Evolutionary conservation across 306 rosid species (phyloP), one percentile per base, ranked within the genome.

Genomic region (Lathyrus tuberosus): DNA sequence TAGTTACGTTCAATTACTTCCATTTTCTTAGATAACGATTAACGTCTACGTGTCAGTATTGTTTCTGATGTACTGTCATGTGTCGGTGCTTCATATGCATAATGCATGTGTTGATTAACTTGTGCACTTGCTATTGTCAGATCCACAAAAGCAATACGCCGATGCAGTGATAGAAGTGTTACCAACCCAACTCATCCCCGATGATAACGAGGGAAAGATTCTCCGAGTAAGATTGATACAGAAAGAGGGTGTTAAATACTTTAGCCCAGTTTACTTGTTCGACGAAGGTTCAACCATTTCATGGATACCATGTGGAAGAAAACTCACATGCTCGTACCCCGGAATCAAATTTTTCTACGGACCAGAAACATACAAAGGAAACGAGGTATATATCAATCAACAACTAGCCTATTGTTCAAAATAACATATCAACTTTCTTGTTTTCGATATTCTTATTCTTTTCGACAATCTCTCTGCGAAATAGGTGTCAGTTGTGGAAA

Each of bases 221-320:
- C 65, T 95, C 63, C 86, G 97, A 86, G 99, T 95, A 20, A 91
- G 83, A 69, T 77, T 95, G 85, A 95, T 95, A 49, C 92, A 89
- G 87, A 95, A 95, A 78, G 99, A 95, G 61, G 99, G 92, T 22
- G 95, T 95, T 9, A 51, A 91, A 48, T 69, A 72, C 65, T 95
- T 95, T 74, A 84, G 81, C 82, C 97, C 99, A 2, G 96, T 91
- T 76, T 95, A 95, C 83, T 81, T 95, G 84, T 95, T 95, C 68
- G 99, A 95, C 79, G 97, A 95, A 5, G 99, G 99, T 71, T 95
- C 99, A 1, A 80, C 97, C 67, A 76, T 95, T 74, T 86, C 97
- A 1, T 95, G 99, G 99, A 91, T 95, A 41, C 99, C 99, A 0
- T 95, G 99, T 74, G 99, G 99, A 57, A 91, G 99, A 70, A 95